Evolutionary conservation across 2,329 filamentous ascomycete species (phyloP), one percentile per base, ranked within the genome.

Genomic region (Hymenoscyphus linearis): DNA sequence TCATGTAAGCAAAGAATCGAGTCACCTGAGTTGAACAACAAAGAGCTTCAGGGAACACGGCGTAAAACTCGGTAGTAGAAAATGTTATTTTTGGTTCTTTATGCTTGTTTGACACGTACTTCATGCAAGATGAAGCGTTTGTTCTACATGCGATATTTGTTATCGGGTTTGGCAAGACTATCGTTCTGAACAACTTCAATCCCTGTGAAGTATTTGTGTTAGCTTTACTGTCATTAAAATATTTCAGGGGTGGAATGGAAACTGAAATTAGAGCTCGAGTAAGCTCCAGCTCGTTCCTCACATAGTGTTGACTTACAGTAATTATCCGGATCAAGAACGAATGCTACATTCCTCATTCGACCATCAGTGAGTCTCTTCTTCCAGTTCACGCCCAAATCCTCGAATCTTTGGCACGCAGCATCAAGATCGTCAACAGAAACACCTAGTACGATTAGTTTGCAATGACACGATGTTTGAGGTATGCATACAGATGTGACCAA

Each of bases 311-410:
- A 44, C 52, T 56, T 31, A 58, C 89, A 96, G 77, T 96, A 96
- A 55, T 83, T 85, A 76, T 96, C 92, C 0, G 93, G 92, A 68
- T 93, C 93, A 55, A 96, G 79, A 54, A 98, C 77, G 73, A 98
- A 98, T 0, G 95, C 95, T 59, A 98, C 87, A 66, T 95, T 91
- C 82, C 90, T 93, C 93, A 97, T 96, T 53, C 84, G 80, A 1
- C 93, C 93, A 65, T 98, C 93, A 1, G 91, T 96, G 64, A 98
- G 81, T 66, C 90, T 83, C 86, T 98, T 98, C 85, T 96, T 96
- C 91, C 92, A 99, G 75, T 83, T 87, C 60, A 93, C 89, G 5
- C 88, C 84, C 72, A 90, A 79, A 60, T 86, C 84, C 74, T 98
- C 95, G 68, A 98, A 93, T 14, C 93, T 85, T 72, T 87, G 78